phyloP scores from a whole-genome alignment of 2,329 filamentous ascomycete genomes.

The Cytospora mali region DNA sequence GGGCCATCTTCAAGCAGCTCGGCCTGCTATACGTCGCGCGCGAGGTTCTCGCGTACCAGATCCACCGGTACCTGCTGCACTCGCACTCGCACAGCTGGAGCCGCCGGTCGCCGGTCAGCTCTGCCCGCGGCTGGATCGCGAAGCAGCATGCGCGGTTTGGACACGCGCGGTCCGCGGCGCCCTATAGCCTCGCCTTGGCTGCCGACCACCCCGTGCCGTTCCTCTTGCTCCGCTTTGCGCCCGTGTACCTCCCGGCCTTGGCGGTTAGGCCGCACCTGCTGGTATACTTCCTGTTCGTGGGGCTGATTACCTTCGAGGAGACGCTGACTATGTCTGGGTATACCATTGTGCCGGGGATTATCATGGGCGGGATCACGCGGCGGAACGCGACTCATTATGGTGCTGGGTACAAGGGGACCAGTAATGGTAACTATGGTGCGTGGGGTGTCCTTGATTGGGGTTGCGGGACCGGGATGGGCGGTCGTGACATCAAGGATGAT shows the following conservation, averaged over 20 bases:
- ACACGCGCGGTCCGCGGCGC: conserved; percentile 58
- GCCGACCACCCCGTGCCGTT: conserved; percentile 70
- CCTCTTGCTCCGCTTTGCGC: conserved; percentile 64
- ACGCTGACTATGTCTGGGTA: conserved; percentile 71
- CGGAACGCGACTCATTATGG: conserved; percentile 42
- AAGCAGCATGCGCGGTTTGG: conserved; percentile 48
- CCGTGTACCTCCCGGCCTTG: conserved; percentile 66
- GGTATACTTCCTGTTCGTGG: conserved; percentile 69
- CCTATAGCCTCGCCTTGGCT: conserved; percentile 64
- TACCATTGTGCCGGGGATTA: conserved; percentile 55
- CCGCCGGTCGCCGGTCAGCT: conserved; percentile 32
- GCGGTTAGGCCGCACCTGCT: conserved; percentile 70
- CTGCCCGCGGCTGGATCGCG: conserved; percentile 40
- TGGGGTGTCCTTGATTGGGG: conserved; percentile 66
- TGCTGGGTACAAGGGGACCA: conserved; percentile 43
- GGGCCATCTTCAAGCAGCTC: conserved; percentile 55
- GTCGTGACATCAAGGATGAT: conserved; percentile 56
- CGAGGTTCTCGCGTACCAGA: conserved; percentile 69
- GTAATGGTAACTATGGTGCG: conserved; percentile 60
- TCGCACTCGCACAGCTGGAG: conserved; percentile 30
- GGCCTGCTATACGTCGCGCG: conserved; percentile 47
- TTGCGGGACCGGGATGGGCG: conserved; percentile 57
- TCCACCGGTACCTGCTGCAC: conserved; percentile 76
- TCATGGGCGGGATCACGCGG: conserved; percentile 52
- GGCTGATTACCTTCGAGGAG: conserved; percentile 66